Evolutionary conservation across 208 protist genomes (phyloP).

Genomic region (Tritrichomonas musculus): DNA sequence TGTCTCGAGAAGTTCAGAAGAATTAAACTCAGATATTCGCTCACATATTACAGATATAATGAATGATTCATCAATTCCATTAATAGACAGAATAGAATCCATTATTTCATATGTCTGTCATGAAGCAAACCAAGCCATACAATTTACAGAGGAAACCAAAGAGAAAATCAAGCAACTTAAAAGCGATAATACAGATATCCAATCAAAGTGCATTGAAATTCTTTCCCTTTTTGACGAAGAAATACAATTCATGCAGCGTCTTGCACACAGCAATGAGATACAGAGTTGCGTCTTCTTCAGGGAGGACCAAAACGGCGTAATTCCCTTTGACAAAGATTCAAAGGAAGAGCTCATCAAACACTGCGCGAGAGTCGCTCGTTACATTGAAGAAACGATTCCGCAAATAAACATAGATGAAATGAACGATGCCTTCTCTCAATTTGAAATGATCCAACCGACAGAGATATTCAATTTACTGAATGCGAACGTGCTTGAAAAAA

Average conservation of each 20-base stretch:
- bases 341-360: not conserved
- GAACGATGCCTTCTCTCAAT: not conserved
- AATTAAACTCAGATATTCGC: too few relatives aligned
- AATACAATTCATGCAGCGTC: not conserved
- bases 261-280: not conserved
- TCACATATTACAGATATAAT: too few relatives aligned
- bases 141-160: not conserved
- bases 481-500: not conserved
- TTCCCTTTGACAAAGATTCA: not conserved
- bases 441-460: not conserved
- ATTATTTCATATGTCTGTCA: too few relatives aligned
- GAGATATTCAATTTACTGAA: not conserved
- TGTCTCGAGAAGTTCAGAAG: too few relatives aligned
- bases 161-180: not conserved
- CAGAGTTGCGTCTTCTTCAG: not conserved
- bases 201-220: not conserved
- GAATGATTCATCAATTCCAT: too few relatives aligned
- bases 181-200: not conserved
- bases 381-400: conserved; percentile 12
- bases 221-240: not conserved
- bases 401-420: not conserved
- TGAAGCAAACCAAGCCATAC: too few relatives aligned
- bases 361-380: not conserved
- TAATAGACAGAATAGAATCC: too few relatives aligned
- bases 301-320: not conserved